Evolutionary conservation across 345 rosid species (phyloP).

Genomic region (Iberis pinnata): DNA sequence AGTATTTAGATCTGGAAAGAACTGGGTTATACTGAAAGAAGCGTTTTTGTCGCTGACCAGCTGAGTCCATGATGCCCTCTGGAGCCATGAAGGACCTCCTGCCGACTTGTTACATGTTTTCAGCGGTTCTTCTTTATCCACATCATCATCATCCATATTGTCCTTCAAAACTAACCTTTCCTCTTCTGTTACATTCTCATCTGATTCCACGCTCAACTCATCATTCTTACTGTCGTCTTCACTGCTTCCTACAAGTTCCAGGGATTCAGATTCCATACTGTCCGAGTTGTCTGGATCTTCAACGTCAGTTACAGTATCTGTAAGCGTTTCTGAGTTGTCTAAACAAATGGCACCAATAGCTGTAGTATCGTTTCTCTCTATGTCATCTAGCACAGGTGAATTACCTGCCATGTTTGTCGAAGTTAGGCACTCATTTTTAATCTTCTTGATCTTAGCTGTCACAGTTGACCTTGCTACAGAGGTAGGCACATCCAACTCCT

Average conservation of each 20-base stretch:
- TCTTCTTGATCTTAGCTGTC: slow-evolving; percentile 14
- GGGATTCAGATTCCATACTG: slow-evolving; percentile 18
- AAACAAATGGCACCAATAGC: slow-evolving; percentile 1
- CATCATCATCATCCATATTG: slow-evolving; percentile 22
- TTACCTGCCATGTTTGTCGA: slow-evolving; percentile 23
- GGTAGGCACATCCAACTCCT: not conserved
- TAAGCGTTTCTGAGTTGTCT: slow-evolving; percentile 16
- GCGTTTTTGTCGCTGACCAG: slow-evolving; percentile 41
- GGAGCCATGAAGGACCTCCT: slow-evolving; percentile 72
- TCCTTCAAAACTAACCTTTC: slow-evolving; percentile 18
- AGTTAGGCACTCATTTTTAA: slow-evolving; percentile 20
- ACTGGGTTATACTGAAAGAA: slow-evolving; percentile 59
- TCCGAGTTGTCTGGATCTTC: slow-evolving; percentile 20
- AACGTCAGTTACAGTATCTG: not conserved
- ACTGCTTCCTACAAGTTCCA: slow-evolving; percentile 18
- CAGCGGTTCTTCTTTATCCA: slow-evolving; percentile 4
- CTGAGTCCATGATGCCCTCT: slow-evolving; percentile 78
- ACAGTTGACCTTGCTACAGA: not conserved
- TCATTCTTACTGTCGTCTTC: slow-evolving; percentile 19
- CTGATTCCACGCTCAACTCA: slow-evolving; percentile 4
- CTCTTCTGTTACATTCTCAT: slow-evolving; percentile 17
- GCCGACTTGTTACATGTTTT: slow-evolving; percentile 36
- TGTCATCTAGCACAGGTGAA: slow-evolving; percentile 17
- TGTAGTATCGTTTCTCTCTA: slow-evolving; percentile 10
- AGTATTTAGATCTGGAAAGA: slow-evolving; percentile 38